Evolutionary conservation across 495 filamentous ascomycete genomes (phyloP).

Genomic region (Patellaria atrata): DNA sequence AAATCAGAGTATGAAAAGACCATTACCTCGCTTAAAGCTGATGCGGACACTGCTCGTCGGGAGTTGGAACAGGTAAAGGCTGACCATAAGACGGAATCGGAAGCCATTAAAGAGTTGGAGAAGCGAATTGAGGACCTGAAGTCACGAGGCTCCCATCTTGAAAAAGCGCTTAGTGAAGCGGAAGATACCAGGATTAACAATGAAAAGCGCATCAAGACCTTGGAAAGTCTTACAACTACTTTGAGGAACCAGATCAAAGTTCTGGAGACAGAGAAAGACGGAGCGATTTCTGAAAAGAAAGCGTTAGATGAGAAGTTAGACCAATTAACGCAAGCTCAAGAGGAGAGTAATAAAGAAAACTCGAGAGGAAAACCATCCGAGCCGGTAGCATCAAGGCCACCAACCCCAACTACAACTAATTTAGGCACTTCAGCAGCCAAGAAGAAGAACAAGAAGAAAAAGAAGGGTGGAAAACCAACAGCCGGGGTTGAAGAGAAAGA

Average conservation of each 20-base stretch:
- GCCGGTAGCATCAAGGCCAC: conserved; percentile 1
- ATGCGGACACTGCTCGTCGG: too few species aligned
- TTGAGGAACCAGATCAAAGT: conserved; percentile 37
- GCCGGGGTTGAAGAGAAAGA: too few species aligned
- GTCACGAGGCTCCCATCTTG: conserved; percentile 14
- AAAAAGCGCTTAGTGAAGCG: conserved; percentile 19
- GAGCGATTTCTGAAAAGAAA: conserved; percentile 10
- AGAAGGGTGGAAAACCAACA: conserved; percentile 50
- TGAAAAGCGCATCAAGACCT: conserved; percentile 36
- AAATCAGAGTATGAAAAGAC: conserved; percentile 7
- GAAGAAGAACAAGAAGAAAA: conserved; percentile 86
- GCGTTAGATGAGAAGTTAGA: conserved; percentile 2
- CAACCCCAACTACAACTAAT: too few species aligned
- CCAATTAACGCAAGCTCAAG: too few species aligned
- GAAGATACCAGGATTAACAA: conserved; percentile 32
- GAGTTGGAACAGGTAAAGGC: conserved; percentile 25
- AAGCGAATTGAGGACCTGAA: conserved; percentile 18
- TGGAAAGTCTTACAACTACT: conserved; percentile 39
- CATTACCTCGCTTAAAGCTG: conserved; percentile 14
- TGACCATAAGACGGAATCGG: conserved; percentile 1
- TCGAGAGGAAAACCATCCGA: too few species aligned
- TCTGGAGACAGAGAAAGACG: conserved; percentile 26
- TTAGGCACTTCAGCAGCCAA: conserved; percentile 33
- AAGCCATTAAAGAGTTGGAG: conserved; percentile 14
- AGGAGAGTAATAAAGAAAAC: too few species aligned